Evolutionary conservation across 2,329 filamentous ascomycete genomes (phyloP).

Genomic region (Raffaelea arxii): DNA sequence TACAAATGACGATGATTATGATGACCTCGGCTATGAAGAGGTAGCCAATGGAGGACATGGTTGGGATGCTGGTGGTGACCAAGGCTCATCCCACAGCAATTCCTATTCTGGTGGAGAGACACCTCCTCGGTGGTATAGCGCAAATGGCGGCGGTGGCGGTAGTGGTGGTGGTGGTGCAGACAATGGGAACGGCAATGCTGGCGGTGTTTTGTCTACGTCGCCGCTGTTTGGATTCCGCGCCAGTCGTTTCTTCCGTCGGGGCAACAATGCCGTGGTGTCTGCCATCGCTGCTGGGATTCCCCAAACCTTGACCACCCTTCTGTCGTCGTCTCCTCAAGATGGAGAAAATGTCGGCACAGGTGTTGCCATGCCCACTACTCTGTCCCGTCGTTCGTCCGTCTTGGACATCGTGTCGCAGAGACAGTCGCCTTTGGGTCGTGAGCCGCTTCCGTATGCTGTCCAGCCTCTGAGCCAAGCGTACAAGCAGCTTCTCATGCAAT

Average conservation of each 20-base stretch:
- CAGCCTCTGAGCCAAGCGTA: not conserved
- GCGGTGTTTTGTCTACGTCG: constrained; percentile 46
- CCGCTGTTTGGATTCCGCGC: constrained; percentile 27
- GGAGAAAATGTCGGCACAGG: not conserved
- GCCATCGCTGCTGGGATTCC: constrained; percentile 47
- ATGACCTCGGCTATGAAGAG: constrained; percentile 38
- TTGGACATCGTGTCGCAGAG: constrained; percentile 1
- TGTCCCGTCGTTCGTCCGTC: constrained; percentile 6
- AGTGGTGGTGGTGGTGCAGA: constrained; percentile 13
- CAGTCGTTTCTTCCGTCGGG: constrained; percentile 40
- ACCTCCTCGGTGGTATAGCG: constrained; percentile 40
- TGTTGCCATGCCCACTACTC: not conserved
- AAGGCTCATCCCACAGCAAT: constrained; percentile 29
- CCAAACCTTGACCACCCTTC: constrained; percentile 28
- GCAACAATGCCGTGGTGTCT: constrained; percentile 45
- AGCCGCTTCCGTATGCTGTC: not conserved
- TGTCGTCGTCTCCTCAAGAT: constrained; percentile 31
- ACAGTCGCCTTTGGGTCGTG: constrained; percentile 5
- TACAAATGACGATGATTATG: constrained; percentile 35
- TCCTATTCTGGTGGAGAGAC: constrained; percentile 55
- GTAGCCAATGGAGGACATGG: not conserved
- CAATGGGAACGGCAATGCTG: not conserved
- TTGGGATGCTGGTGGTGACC: not conserved
- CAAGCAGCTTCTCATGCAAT: constrained; percentile 4
- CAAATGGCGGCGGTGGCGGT: constrained; percentile 19